Base-by-base conservation (phyloP, 163 green algal genomes). In the Chlamydomonas reinhardtii region DNA sequence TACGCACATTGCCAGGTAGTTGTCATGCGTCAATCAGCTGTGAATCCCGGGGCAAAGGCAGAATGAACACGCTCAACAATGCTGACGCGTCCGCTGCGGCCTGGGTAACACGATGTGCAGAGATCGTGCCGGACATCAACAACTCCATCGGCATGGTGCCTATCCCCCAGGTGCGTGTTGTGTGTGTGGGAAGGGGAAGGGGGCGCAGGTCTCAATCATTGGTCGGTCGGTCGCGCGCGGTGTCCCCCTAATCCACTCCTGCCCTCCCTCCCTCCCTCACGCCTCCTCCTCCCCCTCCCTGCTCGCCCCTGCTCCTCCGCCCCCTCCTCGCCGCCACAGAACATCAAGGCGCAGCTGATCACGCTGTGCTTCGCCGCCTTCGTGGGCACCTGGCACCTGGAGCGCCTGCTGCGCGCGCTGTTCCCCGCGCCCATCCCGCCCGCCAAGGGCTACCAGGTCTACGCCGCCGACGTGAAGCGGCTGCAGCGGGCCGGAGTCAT, bases 351-450 rank as follows among this genome's bases (percentile, higher is more conserved):
- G 4, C 76, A 83, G 85, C 82, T 92, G 34, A 32, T 92, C 25
- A n/a, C 68, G 17, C 70, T 90, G 27, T 73, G 70, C 64, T 66
- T 76, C 34, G 75, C n/a, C 8, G 72, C 72, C 27, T 87, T 92
- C 59, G 35, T 71, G 34, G 73, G 83, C 82, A 90, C 87, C 16
- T 92, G 83, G 82, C 39, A 79, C 56, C 59, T 88, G 32, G 89
- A 92, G 85, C 64, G 83, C 65, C 31, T 83, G 25, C 59, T 92
- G 70, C 74, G 89, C 2, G 37, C 17, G 14, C 35, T 82, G 31
- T 92, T 94, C 76, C 91, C 91, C 22, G 93, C 93, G 19, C 79
- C 87, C 11, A 83, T 92, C 35, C 94, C 94, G 0, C 94, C 93
- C 3, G 76, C 87, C 27, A 97, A 97, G 82, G 94, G 92, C 54